phyloP scores from a whole-genome alignment of 2,329 filamentous ascomycete genomes.

The Drechslera avenae region DNA sequence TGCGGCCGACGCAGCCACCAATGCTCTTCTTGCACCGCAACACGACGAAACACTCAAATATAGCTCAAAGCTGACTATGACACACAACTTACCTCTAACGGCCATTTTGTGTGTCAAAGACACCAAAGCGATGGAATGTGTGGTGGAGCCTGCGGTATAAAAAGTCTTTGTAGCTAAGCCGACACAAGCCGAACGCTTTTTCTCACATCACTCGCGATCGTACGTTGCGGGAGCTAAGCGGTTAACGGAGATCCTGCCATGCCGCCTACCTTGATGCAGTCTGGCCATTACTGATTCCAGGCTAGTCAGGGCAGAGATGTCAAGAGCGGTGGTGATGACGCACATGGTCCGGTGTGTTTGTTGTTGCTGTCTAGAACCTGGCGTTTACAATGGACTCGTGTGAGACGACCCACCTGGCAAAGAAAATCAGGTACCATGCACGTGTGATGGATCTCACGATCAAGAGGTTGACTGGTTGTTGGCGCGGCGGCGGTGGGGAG shows the following conservation, averaged over 20 bases:
- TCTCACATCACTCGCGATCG: constrained; percentile 1
- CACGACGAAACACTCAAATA: constrained; percentile 21
- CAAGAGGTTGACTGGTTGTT: constrained; percentile 1
- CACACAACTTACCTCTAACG: constrained; percentile 31
- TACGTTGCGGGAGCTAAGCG: constrained; percentile 11
- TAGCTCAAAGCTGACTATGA: constrained; percentile 22
- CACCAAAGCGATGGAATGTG: constrained; percentile 6
- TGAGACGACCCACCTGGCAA: neutral
- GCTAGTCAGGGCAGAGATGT: constrained; percentile 5
- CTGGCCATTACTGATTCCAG: neutral
- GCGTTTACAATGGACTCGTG: neutral
- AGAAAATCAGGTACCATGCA: constrained; percentile 21
- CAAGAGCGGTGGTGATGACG: constrained; percentile 8
- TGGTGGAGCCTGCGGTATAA: constrained; percentile 17
- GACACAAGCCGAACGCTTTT: constrained; percentile 14
- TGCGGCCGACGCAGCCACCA: constrained; percentile 17
- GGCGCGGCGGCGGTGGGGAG: neutral
- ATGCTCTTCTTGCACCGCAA: constrained; percentile 9
- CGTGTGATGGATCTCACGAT: constrained; percentile 17
- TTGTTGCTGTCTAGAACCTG: constrained; percentile 1
- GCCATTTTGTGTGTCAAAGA: constrained; percentile 29
- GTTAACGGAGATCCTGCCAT: constrained; percentile 19
- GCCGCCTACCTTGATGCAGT: neutral
- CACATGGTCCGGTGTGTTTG: constrained; percentile 11
- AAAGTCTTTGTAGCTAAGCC: constrained; percentile 9